Evolutionary conservation across 192 early-diverging fungal genomes (phyloP), one percentile per base, ranked within the genome.

Genomic region (Phlyctochytrium arcticum): DNA sequence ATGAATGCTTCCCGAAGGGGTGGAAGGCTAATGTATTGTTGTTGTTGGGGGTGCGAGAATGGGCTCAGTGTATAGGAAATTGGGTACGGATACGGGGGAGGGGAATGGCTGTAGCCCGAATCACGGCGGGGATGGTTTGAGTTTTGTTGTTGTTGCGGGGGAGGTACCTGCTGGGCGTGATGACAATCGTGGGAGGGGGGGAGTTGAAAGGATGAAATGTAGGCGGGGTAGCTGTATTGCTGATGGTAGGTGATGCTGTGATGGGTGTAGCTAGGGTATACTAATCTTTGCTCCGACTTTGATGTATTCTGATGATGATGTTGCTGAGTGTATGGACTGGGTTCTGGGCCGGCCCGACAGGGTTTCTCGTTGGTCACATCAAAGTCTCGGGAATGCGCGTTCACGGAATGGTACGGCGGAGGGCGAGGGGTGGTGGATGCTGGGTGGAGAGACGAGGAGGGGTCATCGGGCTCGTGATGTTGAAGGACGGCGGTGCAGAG

Each of bases 401-500:
- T 42, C 39, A 54, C 27, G 33, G 33, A 54, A 24, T 31, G 3
- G 21, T 23, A 50, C 15, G 23, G 49, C 51, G n/a, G 6, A 54
- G 27, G 3, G 27, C 51, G 51, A 54, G 51, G 27, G 21, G 51
- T 32, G 51, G 26, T 6, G n/a, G n/a, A 54, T 5, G 21, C 51
- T 24, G 19, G 51, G 30, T 17, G 51, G 6, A 6, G 24, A 31
- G 17, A 3, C 29, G 15, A 51, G 9, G 10, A 7, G 26, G 26
- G 23, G 26, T 24, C 8, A 15, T 8, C 8, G 8, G 10, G 8
- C 49, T 15, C 49, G n/a, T n/a, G n/a, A 32, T 63, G 48, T 37
- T 66, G 36, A 10, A 68, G 53, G 12, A 66, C 61, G 17, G 56
- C 67, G 19, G 57, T 62, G 53, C 67, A 68, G 4, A 68, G 61